Conservation (phyloP, 192 early-diverging fungal species). For the Rhizophagus prolifer region DNA sequence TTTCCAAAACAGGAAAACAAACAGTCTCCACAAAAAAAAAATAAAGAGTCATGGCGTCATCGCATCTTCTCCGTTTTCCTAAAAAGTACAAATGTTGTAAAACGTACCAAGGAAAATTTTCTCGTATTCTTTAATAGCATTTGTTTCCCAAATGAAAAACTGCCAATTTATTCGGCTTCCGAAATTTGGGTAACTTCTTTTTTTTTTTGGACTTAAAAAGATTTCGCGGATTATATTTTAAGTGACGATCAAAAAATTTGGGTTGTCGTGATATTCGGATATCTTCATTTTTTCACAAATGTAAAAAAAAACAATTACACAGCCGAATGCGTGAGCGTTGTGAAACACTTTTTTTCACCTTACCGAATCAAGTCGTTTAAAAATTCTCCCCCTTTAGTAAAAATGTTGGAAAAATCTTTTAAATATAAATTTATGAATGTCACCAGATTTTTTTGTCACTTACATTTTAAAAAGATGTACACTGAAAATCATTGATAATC, state of each 20-base stretch:
- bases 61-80: background rate
- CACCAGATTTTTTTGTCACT: background rate
- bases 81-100: background rate
- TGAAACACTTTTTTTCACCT: no score
- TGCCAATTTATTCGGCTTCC: background rate
- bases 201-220: no score
- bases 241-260: no score
- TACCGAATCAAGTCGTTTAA: background rate
- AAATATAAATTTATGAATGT: background rate
- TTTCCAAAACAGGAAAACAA: slow-evolving; percentile 10
- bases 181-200: no score
- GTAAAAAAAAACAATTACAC: no score
- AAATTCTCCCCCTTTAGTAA: background rate
- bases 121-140: background rate
- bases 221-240: no score
- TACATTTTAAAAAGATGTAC: background rate
- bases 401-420: background rate
- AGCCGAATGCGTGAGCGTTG: no score
- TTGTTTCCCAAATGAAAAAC: background rate
- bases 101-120: background rate
- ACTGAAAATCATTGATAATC: background rate
- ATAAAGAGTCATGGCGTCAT: background rate
- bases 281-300: no score
- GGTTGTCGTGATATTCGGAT: no score
- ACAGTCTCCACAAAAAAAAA: background rate